Conservation (phyloP, 2,329 filamentous ascomycete species). For the Fusarium zealandicum region DNA sequence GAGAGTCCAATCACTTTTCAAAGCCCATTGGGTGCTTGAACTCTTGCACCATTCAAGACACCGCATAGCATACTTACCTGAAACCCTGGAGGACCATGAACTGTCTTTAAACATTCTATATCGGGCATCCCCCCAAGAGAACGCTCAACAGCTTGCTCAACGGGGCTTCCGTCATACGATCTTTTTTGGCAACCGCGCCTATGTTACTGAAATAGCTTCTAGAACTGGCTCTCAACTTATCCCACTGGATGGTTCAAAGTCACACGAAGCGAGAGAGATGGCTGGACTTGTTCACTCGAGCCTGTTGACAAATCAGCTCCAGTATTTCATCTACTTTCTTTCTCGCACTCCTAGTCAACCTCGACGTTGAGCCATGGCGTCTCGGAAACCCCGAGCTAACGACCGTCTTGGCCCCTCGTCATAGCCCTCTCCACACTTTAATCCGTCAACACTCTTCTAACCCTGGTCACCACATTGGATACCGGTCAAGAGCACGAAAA, state of each 20-base stretch:
- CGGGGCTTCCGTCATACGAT: background rate
- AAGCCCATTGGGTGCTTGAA: slow-evolving; percentile 18
- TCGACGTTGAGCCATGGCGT: slow-evolving; percentile 10
- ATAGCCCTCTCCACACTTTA: slow-evolving; percentile 1
- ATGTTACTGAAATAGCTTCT: slow-evolving; percentile 1
- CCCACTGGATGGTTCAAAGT: slow-evolving; percentile 6
- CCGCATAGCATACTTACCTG: slow-evolving; percentile 5
- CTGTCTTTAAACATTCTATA: slow-evolving; percentile 5
- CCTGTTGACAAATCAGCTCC: background rate
- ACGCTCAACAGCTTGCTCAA: background rate
- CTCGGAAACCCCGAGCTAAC: slow-evolving; percentile 13
- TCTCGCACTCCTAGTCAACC: slow-evolving; percentile 17
- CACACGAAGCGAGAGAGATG: slow-evolving; percentile 1
- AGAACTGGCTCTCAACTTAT: background rate
- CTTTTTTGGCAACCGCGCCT: background rate
- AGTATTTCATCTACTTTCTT: slow-evolving; percentile 11
- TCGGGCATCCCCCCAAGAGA: background rate
- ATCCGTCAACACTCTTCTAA: slow-evolving; percentile 4
- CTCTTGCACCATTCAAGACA: slow-evolving; percentile 10
- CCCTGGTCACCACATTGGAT: slow-evolving; percentile 15
- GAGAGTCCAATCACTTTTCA: slow-evolving; percentile 18
- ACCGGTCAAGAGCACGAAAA: slow-evolving; percentile 3
- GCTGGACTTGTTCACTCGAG: background rate
- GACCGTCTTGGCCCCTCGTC: slow-evolving; percentile 26
- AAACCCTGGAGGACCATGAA: slow-evolving; percentile 9